Conservation (phyloP, 441 rosid genomes). For the Biscutella auriculata region DNA sequence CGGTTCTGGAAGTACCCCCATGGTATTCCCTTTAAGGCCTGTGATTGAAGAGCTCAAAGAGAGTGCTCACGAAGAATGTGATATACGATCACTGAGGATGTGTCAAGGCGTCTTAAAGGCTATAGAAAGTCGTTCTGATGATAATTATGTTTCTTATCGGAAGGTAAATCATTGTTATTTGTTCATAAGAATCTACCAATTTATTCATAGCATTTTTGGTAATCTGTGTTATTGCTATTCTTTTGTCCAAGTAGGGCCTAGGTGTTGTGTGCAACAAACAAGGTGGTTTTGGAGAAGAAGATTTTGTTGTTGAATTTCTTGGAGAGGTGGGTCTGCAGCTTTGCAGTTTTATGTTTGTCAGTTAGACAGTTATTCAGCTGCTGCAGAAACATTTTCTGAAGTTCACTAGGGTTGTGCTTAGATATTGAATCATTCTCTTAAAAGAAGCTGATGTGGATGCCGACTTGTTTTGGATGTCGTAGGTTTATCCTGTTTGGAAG, state of each 20-base stretch:
- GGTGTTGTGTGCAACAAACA: conserved; percentile 97
- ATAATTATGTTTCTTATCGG: conserved; percentile 91
- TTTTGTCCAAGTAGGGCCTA: conserved; percentile 61
- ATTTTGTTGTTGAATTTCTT: conserved; percentile 95
- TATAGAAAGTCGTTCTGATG: conserved; percentile 80
- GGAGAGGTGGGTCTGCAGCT: conserved; percentile 76
- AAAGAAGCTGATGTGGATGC: not conserved
- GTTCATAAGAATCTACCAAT: not conserved
- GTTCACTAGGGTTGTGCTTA: conserved; percentile 1
- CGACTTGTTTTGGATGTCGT: conserved; percentile 20
- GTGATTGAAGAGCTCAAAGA: conserved; percentile 77
- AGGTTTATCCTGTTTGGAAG: conserved; percentile 99
- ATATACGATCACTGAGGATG: conserved; percentile 50
- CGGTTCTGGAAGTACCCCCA: conserved; percentile 87
- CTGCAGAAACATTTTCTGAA: conserved; percentile 2
- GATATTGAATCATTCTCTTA: conserved; percentile 1
- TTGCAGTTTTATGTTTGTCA: conserved; percentile 1
- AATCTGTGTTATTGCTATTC: conserved; percentile 7
- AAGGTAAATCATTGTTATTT: conserved; percentile 46
- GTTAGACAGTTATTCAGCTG: not conserved
- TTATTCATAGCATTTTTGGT: not conserved
- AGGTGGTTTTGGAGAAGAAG: conserved; percentile 87
- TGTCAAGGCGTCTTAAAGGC: conserved; percentile 80
- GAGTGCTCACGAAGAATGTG: conserved; percentile 58
- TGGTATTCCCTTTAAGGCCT: conserved; percentile 74